A percentile compares a stretch with the other conserved stretches of the same genome.
phyloP scores from a whole-genome alignment of 805 yeast species.

The Jamesozyma spencerorum region DNA sequence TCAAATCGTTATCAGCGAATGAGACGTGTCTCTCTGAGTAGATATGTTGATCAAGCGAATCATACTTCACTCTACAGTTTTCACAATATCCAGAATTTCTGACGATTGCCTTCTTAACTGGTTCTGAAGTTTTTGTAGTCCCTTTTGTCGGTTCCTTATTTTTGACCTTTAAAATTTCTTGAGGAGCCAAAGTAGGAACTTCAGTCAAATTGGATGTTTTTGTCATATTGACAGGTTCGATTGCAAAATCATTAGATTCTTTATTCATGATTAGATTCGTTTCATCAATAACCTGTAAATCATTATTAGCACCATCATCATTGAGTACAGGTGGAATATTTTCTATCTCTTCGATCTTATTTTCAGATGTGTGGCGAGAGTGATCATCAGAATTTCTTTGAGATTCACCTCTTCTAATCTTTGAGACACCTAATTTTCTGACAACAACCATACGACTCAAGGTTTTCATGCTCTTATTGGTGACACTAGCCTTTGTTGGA shows the following conservation, averaged over 20 bases:
- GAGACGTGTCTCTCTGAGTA: slow-evolving; percentile 58
- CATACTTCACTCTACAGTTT: slow-evolving; percentile 80
- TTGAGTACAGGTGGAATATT: neutral
- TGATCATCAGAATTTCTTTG: neutral
- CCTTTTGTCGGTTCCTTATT: neutral
- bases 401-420: slow-evolving; percentile 9
- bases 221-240: neutral
- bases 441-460: slow-evolving; percentile 27
- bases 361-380: no score
- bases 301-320: neutral
- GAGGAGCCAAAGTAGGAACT: neutral
- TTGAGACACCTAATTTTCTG: slow-evolving; percentile 25
- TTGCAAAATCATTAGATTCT: neutral
- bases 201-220: no score
- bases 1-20: slow-evolving; percentile 63
- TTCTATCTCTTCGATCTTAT: neutral
- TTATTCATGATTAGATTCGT: neutral
- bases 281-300: neutral
- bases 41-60: slow-evolving; percentile 70
- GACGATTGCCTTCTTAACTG: slow-evolving; percentile 10
- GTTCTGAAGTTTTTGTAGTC: neutral
- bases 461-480: slow-evolving; percentile 24
- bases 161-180: neutral
- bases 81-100: slow-evolving; percentile 77
- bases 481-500: slow-evolving; percentile 29